A percentile compares a stretch with the other conserved stretches of the same genome.
Conservation (phyloP, 805 yeast genomes). For the Zygotorulaspora florentina region DNA sequence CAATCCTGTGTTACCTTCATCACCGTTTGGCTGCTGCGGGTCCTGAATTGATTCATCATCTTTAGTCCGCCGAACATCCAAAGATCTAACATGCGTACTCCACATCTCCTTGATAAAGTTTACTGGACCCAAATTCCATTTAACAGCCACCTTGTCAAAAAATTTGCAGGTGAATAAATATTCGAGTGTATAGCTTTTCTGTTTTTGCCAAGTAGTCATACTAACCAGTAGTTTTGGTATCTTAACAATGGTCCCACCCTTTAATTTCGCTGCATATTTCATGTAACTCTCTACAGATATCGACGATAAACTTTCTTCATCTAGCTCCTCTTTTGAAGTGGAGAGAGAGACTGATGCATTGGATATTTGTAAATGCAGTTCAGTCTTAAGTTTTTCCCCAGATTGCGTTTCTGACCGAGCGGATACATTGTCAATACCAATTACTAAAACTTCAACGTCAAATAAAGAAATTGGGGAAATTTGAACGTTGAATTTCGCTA, state of each 20-base stretch:
- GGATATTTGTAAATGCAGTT: slow-evolving; percentile 55
- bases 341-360: slow-evolving; percentile 69
- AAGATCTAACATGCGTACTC: slow-evolving; percentile 74
- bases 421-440: slow-evolving; percentile 51
- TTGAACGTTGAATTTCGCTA: slow-evolving; percentile 55
- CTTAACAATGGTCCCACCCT: slow-evolving; percentile 75
- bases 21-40: slow-evolving; percentile 14
- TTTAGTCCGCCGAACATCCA: slow-evolving; percentile 54
- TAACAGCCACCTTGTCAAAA: slow-evolving; percentile 84
- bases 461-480: slow-evolving; percentile 79
- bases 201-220: slow-evolving; percentile 71
- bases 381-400: slow-evolving; percentile 43
- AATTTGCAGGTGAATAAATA: slow-evolving; percentile 68
- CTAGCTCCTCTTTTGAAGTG: slow-evolving; percentile 46
- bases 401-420: slow-evolving; percentile 46
- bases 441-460: slow-evolving; percentile 70
- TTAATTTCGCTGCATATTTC: slow-evolving; percentile 50
- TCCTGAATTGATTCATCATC: slow-evolving; percentile 26
- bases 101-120: slow-evolving; percentile 91
- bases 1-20: slow-evolving; percentile 33
- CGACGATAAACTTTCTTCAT: slow-evolving; percentile 44
- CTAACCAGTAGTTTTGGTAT: slow-evolving; percentile 71
- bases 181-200: slow-evolving; percentile 51
- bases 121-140: slow-evolving; percentile 92
- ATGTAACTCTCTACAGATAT: slow-evolving; percentile 55